phyloP scores from a whole-genome alignment of 169 alveolate genomes.

The Plasmodium cynomolgi region DNA sequence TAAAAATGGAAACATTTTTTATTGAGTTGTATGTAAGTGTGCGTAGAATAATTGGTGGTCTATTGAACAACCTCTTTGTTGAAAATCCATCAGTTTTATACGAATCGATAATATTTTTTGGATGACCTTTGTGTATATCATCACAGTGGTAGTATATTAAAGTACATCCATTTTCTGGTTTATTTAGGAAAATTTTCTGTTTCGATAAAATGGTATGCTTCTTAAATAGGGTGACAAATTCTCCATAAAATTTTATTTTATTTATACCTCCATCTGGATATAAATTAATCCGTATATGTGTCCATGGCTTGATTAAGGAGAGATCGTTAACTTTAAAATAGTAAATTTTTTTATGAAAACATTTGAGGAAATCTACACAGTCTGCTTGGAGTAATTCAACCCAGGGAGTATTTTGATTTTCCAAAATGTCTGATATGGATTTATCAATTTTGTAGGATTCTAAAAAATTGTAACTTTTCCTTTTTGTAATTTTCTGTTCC shows the following conservation, averaged over 20 bases:
- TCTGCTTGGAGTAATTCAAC: conserved; percentile 74
- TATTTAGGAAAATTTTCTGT: conserved; percentile 64
- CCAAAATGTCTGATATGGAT: conserved; percentile 67
- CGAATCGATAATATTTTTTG: conserved; percentile 55
- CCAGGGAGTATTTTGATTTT: conserved; percentile 71
- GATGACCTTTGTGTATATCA: conserved; percentile 65
- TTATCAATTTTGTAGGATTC: conserved; percentile 72
- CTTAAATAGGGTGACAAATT: conserved; percentile 65
- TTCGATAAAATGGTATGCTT: conserved; percentile 68
- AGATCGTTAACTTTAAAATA: conserved; percentile 55
- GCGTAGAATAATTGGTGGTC: conserved; percentile 70
- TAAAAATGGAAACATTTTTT: conserved; percentile 44
- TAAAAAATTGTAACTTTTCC: conserved; percentile 62
- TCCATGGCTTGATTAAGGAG: conserved; percentile 64
- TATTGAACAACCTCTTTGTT: conserved; percentile 55
- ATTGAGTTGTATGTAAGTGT: conserved; percentile 46
- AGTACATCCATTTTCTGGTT: conserved; percentile 75
- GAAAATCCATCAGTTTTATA: conserved; percentile 49
- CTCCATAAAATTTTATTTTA: conserved; percentile 64
- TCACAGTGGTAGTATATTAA: conserved; percentile 60
- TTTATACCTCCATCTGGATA: conserved; percentile 75
- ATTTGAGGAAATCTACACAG: conserved; percentile 66
- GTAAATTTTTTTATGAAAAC: conserved; percentile 20
- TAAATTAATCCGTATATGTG: conserved; percentile 70
- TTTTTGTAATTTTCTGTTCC: conserved; percentile 7